A percentile compares a stretch with the other conserved stretches of the same genome.
Evolutionary conservation across 345 rosid species (phyloP).

Genomic region (Euphorbia lathyris): DNA sequence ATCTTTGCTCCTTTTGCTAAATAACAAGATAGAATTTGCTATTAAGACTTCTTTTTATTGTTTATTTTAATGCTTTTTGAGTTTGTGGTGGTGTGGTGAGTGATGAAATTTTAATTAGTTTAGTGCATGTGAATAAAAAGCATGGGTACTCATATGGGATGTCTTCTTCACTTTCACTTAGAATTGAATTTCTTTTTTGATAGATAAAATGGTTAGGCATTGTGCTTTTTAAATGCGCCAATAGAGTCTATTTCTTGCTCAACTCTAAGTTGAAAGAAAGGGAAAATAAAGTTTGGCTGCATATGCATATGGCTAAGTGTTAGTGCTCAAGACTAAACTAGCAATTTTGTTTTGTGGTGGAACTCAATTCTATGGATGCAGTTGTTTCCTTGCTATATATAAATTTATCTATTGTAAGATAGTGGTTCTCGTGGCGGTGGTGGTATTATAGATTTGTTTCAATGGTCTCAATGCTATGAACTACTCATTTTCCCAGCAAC

Average conservation of each 20-base stretch:
- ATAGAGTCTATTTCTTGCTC: constrained; percentile 16
- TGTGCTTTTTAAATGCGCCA: constrained; percentile 5
- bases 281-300: constrained; percentile 21
- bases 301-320: constrained; percentile 17
- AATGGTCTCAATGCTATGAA: neutral
- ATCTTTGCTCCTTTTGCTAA: constrained; percentile 22
- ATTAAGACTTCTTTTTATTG: neutral
- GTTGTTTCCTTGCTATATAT: too few species aligned
- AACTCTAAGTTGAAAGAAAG: constrained; percentile 10
- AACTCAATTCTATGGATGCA: neutral
- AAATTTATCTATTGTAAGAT: neutral
- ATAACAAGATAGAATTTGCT: constrained; percentile 21
- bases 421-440: neutral
- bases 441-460: neutral
- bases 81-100: constrained; percentile 33
- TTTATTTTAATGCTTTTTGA: neutral
- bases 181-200: neutral
- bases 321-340: neutral
- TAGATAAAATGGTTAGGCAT: neutral
- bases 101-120: constrained; percentile 22
- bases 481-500: neutral
- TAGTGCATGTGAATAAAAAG: constrained; percentile 28
- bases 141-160: constrained; percentile 45
- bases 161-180: constrained; percentile 23
- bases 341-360: constrained; percentile 12